These are phyloP conservation scores for Dendrobium catenatum DNA, from an alignment of 106 monocot genomes.

Conservation along the genomic window DNA sequence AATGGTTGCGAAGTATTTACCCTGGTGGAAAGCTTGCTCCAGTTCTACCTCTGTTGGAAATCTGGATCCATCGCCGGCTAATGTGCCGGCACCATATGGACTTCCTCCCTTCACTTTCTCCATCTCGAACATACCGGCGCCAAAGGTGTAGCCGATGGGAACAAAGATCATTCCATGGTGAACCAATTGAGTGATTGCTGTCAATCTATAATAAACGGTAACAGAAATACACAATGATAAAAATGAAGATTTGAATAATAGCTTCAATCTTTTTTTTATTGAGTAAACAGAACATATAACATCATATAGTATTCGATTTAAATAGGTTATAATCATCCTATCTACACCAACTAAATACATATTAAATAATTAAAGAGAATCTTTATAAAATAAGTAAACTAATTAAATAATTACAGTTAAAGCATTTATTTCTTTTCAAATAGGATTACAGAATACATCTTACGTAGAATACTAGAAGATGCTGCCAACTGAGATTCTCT, in stretches of 20 bases:
- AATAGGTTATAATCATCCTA: no score
- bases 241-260: no score
- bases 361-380: no score
- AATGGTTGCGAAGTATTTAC: conserved; percentile 55
- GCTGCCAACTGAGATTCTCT: no score
- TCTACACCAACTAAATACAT: no score
- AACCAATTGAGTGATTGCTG: conserved; percentile 57
- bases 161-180: conserved; percentile 77
- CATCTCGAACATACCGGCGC: conserved; percentile 65
- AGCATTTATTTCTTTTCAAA: no score
- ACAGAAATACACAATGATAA: neutral
- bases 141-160: conserved; percentile 66
- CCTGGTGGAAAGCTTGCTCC: conserved; percentile 66
- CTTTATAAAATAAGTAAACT: no score
- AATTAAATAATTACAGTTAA: no score
- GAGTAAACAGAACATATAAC: no score
- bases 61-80: conserved; percentile 60
- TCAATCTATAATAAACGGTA: conserved; percentile 28
- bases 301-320: no score
- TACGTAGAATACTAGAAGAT: no score
- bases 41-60: conserved; percentile 48
- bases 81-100: conserved; percentile 71
- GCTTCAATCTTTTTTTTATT: neutral
- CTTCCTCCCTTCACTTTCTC: conserved; percentile 59
- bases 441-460: no score